Base-by-base conservation (phyloP, 176 grass and related monocot species). In the Raddia guianensis region DNA sequence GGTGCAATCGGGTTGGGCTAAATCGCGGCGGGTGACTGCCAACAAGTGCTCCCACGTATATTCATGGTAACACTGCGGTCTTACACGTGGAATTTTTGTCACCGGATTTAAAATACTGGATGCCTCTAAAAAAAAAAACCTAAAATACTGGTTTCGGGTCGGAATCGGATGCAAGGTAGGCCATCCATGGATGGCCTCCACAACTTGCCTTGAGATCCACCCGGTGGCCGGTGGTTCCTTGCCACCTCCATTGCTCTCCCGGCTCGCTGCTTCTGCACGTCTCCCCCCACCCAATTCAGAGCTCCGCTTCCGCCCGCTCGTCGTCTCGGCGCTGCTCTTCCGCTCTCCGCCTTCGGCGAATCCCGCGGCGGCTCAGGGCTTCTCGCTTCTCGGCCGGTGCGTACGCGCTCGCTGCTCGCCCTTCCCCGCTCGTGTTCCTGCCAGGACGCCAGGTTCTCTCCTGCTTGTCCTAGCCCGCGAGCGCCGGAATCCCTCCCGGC, bases 371-470 rank as follows among this genome's bases (percentile, higher is more conserved):
- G 16, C 27, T 2, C 40, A 27, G 27, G 27, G 27, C 42, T 57
- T 52, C 68, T 20, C 19, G 34, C 80, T 32, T 49, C 32, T 58
- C 1, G 70, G 80, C 74, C 1, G 70, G 80, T 83, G 60, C 53
- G 79, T 71, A 32, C 64, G 3, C 21, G 3, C 16, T 9, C 21
- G 3, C 16, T 9, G 37, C 66, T 57, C n/a, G 18, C 65, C 70
- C 75, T 34, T 76, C 33, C 63, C 32, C 51, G 33, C 32, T 2
- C 4, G 20, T 32, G 20, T 9, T 32, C 27, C 27, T 27, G 27
- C 27, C 27, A 0, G 27, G 27, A 27, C 27, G 27, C 27, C 27
- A 12, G 58, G 13, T 77, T 60, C 37, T 1, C 63, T 60, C 37
- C 0, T 33, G 53, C 19, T 35, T 13, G 34, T 12, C 64, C n/a